Evolutionary conservation across 2,329 filamentous ascomycete species (phyloP), one percentile per base, ranked within the genome.

Genomic region (Colletotrichum australisinense): DNA sequence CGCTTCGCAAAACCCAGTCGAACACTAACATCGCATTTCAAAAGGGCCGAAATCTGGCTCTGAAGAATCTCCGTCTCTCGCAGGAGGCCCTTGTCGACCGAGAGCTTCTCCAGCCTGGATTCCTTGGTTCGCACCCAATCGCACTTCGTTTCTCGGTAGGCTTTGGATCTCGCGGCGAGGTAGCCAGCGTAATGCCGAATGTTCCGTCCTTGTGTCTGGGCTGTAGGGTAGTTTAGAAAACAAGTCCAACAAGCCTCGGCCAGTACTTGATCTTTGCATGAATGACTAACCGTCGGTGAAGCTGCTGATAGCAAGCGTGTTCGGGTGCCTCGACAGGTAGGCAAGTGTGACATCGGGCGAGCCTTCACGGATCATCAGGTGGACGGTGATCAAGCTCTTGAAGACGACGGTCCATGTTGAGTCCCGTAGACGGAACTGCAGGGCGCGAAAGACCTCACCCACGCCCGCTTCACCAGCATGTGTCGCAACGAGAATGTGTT

Each of bases 331-430:
- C 56, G 95, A 89, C 42, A 99, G 89, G 79, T 94, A 98, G 74
- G 91, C 89, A 76, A 99, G 87, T 3, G 97, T 98, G 62, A 95
- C 93, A 81, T 98, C 95, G 42, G 93, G 92, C 76, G 95, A 93
- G 67, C 97, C 97, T 85, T 99, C 97, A 77, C 97, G 91, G 81
- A 99, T 97, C 97, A 99, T 98, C 74, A 98, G 87, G 83, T 99
- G 97, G 59, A 97, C 92, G 62, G 97, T 97, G 78, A 98, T 98
- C 77, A 99, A 88, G 78, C 95, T 93, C 87, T 99, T 99, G 92
- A 98, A 98, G 76, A 98, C 96, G 71, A 98, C 95, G n/a, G 97
- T 99, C 97, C 97, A 99, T 88, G 97, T 98, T 77, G 96, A 96
- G 83, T 99, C 97, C 81, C 95, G 93, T 77, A 99, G 85, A 65